phyloP scores from a whole-genome alignment of 192 early-diverging fungal genomes.

The Linderina pennispora region DNA sequence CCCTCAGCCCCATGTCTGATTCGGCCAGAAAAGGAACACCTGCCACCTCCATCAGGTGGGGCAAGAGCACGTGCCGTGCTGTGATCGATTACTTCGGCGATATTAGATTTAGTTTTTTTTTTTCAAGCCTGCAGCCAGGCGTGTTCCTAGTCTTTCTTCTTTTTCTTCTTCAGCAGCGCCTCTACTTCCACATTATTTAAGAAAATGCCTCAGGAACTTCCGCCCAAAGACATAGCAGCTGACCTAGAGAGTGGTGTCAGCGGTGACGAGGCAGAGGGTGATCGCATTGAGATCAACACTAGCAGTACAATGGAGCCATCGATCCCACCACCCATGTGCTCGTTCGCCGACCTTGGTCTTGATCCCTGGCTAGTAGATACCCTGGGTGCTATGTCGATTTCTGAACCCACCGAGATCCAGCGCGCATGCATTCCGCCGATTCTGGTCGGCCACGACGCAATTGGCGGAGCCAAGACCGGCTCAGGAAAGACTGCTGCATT shows the following conservation, averaged over 20 bases:
- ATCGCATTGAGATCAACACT: conserved; percentile 21
- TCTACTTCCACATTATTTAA: too few relatives aligned
- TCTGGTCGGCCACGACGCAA: conserved; percentile 70
- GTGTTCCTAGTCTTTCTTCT: too few relatives aligned
- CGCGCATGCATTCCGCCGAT: conserved; percentile 76
- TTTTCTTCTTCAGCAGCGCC: too few relatives aligned
- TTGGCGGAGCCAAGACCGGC: conserved; percentile 95
- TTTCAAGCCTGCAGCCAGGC: too few relatives aligned
- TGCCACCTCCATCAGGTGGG: too few relatives aligned
- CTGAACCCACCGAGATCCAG: conserved; percentile 89
- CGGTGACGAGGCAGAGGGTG: conserved; percentile 29
- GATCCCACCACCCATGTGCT: conserved; percentile 31
- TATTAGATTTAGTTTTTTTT: too few relatives aligned
- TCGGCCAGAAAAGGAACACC: too few relatives aligned
- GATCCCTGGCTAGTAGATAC: conserved; percentile 76
- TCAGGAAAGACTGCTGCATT: conserved; percentile 98
- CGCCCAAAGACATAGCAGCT: too few relatives aligned
- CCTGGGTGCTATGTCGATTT: conserved; percentile 75
- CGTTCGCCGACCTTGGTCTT: conserved; percentile 72
- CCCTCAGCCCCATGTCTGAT: too few relatives aligned
- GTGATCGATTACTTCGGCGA: too few relatives aligned
- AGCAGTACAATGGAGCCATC: conserved; percentile 7
- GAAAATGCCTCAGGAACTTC: too few relatives aligned
- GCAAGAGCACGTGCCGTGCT: too few relatives aligned
- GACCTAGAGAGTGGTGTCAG: conserved; percentile 11